These are phyloP conservation scores for Tilletia setariae DNA, from an alignment of 1,284 basidiomycete species.

Conservation along the genomic window DNA sequence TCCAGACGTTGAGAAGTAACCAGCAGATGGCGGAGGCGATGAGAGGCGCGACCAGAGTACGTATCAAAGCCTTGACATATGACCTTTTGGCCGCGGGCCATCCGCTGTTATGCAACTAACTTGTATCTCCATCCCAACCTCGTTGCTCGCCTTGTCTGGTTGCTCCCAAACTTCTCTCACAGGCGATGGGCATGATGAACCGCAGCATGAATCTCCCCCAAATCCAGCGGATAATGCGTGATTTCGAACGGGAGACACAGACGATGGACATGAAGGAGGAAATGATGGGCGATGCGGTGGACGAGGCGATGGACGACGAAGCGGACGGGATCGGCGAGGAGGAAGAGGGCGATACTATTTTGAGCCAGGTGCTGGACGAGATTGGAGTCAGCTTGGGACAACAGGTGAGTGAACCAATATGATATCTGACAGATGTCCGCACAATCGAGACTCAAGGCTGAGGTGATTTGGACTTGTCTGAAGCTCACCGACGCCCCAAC, in stretches of 20 bases:
- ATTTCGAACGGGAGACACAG: conserved; percentile 93
- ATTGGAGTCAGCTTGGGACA: conserved; percentile 90
- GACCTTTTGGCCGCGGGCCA: not conserved
- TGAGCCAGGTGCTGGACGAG: conserved; percentile 95
- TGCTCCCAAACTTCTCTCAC: not conserved
- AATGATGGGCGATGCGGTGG: conserved; percentile 98
- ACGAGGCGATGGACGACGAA: conserved; percentile 95
- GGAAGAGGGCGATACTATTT: conserved; percentile 89
- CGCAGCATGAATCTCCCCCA: conserved; percentile 87
- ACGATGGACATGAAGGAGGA: conserved; percentile 99
- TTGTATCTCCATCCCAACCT: not conserved
- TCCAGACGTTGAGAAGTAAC: conserved; percentile 93
- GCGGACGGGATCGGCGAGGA: conserved; percentile 67
- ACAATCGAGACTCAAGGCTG: not conserved
- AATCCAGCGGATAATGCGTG: conserved; percentile 93
- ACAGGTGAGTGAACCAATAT: conserved; percentile 63
- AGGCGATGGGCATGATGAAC: conserved; percentile 98
- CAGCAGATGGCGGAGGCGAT: conserved; percentile 99
- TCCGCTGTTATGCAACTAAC: not conserved
- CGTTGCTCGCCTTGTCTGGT: too few species aligned
- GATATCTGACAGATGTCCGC: not conserved
- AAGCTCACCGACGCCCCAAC: conserved; percentile 47
- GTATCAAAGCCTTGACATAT: conserved; percentile 46
- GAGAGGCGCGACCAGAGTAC: conserved; percentile 86
- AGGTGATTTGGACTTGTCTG: not conserved